Conservation (phyloP, 2,329 filamentous ascomycete genomes). For the Colletotrichum coccodes region DNA sequence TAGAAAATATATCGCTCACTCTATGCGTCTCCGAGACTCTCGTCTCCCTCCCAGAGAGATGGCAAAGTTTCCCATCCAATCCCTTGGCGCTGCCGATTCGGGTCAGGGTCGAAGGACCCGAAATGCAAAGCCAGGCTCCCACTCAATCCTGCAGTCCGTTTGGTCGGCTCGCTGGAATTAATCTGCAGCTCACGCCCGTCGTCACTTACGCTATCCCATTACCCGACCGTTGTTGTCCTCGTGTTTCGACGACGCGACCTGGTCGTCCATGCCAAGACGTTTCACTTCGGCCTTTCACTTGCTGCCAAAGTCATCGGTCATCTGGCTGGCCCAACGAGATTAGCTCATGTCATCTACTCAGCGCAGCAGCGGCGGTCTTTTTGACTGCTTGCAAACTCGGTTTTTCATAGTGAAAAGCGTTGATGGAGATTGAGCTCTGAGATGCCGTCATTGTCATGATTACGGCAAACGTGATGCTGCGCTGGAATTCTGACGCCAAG, state of each 20-base stretch:
- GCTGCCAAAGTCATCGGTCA: neutral
- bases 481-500: neutral
- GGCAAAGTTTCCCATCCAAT: neutral
- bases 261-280: neutral
- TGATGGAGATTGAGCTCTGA: neutral
- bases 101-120: neutral
- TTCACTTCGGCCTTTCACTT: neutral
- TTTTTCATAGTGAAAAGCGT: neutral
- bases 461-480: neutral
- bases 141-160: neutral
- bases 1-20: conserved; percentile 23
- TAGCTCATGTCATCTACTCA: neutral
- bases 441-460: neutral
- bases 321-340: neutral
- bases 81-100: neutral
- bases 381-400: neutral
- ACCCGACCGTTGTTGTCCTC: neutral
- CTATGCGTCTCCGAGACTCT: neutral
- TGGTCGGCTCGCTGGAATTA: neutral
- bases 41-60: neutral
- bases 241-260: neutral
- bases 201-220: neutral
- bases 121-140: neutral
- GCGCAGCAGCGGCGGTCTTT: neutral
- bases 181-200: neutral